Evolutionary conservation across 1,284 basidiomycete genomes (phyloP), one percentile per base, ranked within the genome.

Genomic region (Coniferiporia sulphurascens): DNA sequence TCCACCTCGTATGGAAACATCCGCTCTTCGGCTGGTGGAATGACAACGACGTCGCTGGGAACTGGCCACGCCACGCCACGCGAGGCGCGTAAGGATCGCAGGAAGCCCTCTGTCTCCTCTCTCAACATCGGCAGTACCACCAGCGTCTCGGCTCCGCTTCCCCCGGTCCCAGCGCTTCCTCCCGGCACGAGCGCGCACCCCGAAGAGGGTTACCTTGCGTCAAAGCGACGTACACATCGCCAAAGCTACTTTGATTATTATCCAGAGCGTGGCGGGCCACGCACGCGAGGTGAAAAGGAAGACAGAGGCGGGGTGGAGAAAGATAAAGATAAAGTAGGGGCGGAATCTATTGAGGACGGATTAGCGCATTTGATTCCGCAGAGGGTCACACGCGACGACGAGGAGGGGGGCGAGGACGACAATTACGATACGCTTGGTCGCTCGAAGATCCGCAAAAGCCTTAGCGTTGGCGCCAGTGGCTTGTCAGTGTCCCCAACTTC

Each of bases 231-330:
- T 15, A 32, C 55, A 19, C 55, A 57, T 41, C 59, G 59, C 17
- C 49, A 52, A 32, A 62, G 60, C 56, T 62, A 62, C 41, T 62
- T 62, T 27, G 60, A 62, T 27, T 45, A 52, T 43, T 62, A 62
- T 48, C 60, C 60, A 10, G 60, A 62, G 19, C 60, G 60, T 32
- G 46, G 45, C 41, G 21, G 27, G 41, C 50, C 49, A 36, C 60
- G 60, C 1, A 41, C 34, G 7, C 48, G 60, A 32, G 59, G 53
- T 3, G 49, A 48, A 32, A n/a, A 19, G 12, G 48, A 36, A 35
- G 46, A 56, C 15, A 46, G 22, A 36, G 17, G 12, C 15, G 8
- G 49, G n/a, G 43, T 27, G 19, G 41, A 17, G 44, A 21, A 9
- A 21, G 55, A 49, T 10, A 41, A 41, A 15, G 38, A 41, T 3